Percentiles rank a stretch among this genome's conserved stretches.
These are phyloP conservation scores for Bipolaris sorokiniana DNA, from an alignment of 2,329 filamentous ascomycete species.

Conservation along the genomic window DNA sequence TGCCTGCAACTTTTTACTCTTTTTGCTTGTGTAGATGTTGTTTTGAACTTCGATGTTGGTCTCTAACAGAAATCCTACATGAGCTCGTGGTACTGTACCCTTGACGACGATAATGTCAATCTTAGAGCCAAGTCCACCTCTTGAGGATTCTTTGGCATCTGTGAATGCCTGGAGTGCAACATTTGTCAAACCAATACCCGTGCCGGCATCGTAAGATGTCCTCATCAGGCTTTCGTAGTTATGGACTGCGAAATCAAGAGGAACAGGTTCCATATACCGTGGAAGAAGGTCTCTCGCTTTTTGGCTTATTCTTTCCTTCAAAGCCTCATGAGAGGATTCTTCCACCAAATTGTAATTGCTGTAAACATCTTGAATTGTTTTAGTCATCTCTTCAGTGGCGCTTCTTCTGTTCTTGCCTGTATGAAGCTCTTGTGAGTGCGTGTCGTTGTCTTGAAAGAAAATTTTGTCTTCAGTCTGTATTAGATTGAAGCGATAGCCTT, in stretches of 20 bases:
- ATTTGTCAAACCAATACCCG: slow-evolving; percentile 5
- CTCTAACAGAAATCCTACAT: background rate
- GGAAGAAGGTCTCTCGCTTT: slow-evolving; percentile 17
- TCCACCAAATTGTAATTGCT: slow-evolving; percentile 1
- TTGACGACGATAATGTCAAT: slow-evolving; percentile 4
- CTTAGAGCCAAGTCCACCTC: slow-evolving; percentile 4
- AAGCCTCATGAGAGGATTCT: slow-evolving; percentile 4
- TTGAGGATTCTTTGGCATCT: slow-evolving; percentile 5
- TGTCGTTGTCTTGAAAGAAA: background rate
- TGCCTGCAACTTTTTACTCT: background rate
- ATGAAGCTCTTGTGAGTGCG: background rate
- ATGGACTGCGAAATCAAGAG: slow-evolving; percentile 11
- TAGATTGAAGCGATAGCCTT: slow-evolving; percentile 1
- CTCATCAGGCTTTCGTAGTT: slow-evolving; percentile 17
- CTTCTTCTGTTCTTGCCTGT: slow-evolving; percentile 6
- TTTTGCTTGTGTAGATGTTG: background rate
- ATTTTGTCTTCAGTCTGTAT: background rate
- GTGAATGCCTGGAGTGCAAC: slow-evolving; percentile 6
- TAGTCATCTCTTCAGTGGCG: slow-evolving; percentile 11
- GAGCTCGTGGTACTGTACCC: background rate
- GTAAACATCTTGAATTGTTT: slow-evolving; percentile 8
- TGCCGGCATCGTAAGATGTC: slow-evolving; percentile 10
- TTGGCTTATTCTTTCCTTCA: slow-evolving; percentile 13
- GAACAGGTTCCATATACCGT: slow-evolving; percentile 14
- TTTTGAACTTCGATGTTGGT: background rate